Percentiles rank a stretch among this genome's conserved stretches.
phyloP scores from a whole-genome alignment of 2,329 filamentous ascomycete species.

The Pseudophaeomoniella oleicola region DNA sequence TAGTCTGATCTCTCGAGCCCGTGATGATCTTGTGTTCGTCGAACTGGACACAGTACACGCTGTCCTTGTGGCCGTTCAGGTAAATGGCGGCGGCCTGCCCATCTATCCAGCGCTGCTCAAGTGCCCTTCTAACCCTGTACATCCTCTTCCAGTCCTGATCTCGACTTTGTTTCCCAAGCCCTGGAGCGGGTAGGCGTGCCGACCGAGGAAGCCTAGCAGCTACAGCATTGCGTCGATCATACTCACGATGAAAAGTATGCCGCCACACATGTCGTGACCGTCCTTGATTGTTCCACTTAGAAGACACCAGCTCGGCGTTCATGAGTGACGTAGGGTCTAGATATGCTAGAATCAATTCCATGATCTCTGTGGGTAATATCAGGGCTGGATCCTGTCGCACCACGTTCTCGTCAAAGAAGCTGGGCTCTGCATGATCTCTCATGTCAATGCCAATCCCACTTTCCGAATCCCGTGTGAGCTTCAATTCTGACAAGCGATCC shows the following conservation, averaged over 20 bases:
- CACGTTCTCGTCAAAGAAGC: conserved; percentile 19
- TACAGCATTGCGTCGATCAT: conserved; percentile 17
- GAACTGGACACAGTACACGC: conserved; percentile 95
- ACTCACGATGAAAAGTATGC: conserved; percentile 43
- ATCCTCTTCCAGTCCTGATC: conserved; percentile 75
- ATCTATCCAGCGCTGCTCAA: conserved; percentile 67
- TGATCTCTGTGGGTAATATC: conserved; percentile 43
- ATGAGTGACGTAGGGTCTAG: conserved; percentile 44
- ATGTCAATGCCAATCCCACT: conserved; percentile 34
- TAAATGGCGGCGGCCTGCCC: conserved; percentile 72
- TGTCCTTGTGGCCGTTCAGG: conserved; percentile 84
- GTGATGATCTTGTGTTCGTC: conserved; percentile 98
- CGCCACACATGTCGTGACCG: conserved; percentile 47
- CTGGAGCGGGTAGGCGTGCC: conserved; percentile 18
- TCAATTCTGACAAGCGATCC: conserved; percentile 10
- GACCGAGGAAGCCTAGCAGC: neutral
- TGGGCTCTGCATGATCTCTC: conserved; percentile 20
- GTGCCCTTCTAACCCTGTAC: conserved; percentile 59
- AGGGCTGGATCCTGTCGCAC: conserved; percentile 36
- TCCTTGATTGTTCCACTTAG: conserved; percentile 39
- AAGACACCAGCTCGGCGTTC: conserved; percentile 41
- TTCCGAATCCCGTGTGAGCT: conserved; percentile 26
- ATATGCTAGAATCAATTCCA: conserved; percentile 43
- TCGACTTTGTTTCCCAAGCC: conserved; percentile 38
- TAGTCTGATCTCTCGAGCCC: conserved; percentile 86